A percentile compares a stretch with the other conserved stretches of the same genome.
Evolutionary conservation across 208 protist species (phyloP).

Genomic region (Polymyxa betae): DNA sequence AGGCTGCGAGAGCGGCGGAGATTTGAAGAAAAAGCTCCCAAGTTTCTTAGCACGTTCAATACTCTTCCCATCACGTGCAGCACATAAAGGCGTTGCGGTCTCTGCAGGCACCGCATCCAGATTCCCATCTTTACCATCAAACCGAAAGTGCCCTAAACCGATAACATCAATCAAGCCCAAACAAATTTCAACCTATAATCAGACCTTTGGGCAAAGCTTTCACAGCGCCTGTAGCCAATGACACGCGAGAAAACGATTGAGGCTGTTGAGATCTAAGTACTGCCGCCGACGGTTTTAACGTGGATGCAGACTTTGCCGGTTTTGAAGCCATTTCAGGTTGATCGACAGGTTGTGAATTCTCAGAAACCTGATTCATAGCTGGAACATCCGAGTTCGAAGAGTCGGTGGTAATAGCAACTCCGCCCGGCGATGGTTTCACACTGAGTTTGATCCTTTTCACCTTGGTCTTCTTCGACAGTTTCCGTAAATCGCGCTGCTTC

Average conservation of each 20-base stretch:
- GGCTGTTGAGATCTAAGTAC: background rate
- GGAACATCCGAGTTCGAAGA: background rate
- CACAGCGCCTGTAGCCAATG: background rate
- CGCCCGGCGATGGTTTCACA: background rate
- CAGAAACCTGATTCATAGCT: background rate
- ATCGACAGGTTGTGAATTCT: background rate
- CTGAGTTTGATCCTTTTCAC: background rate
- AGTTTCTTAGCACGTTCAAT: slow-evolving; percentile 1
- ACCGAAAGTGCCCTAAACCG: slow-evolving; percentile 14
- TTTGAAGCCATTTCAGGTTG: background rate
- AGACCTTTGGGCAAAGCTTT: background rate
- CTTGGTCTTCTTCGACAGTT: background rate
- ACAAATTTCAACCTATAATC: background rate
- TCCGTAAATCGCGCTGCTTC: background rate
- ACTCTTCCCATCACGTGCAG: background rate
- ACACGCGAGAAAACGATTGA: background rate
- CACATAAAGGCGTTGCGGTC: background rate
- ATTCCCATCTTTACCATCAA: background rate
- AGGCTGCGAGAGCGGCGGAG: background rate
- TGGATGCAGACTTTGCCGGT: background rate
- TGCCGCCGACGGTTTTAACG: background rate
- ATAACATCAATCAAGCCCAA: background rate
- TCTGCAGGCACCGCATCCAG: background rate
- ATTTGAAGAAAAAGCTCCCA: background rate
- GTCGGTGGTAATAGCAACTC: background rate